phyloP scores from a whole-genome alignment of 2,329 filamentous ascomycete species.

The Coleophoma crateriformis region DNA sequence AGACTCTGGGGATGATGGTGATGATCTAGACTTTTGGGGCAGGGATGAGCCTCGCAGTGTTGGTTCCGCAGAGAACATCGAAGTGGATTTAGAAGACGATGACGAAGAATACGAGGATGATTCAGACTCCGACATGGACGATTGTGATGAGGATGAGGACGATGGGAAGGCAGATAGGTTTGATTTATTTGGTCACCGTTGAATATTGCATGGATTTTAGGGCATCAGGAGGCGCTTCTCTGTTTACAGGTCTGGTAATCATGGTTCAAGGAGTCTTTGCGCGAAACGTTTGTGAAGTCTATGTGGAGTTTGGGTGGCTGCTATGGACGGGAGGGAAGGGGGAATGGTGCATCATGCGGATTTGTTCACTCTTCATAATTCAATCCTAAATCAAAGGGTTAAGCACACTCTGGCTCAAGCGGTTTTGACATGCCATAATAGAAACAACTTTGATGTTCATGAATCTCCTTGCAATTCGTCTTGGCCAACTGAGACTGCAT shows the following conservation, averaged over 20 bases:
- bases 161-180: constrained; percentile 41
- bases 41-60: constrained; percentile 34
- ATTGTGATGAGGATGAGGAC: constrained; percentile 32
- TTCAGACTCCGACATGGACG: constrained; percentile 18
- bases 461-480: too few species aligned
- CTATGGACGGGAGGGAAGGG: too few species aligned
- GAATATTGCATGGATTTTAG: constrained; percentile 4
- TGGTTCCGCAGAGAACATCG: constrained; percentile 18
- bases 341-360: too few species aligned
- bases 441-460: too few species aligned
- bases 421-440: too few species aligned
- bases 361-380: too few species aligned
- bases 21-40: constrained; percentile 42
- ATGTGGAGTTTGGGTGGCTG: too few species aligned
- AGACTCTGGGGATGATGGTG: constrained; percentile 41
- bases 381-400: too few species aligned
- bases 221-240: constrained; percentile 43
- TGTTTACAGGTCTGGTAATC: constrained; percentile 35
- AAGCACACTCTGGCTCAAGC: too few species aligned
- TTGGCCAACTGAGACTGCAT: too few species aligned
- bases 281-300: too few species aligned
- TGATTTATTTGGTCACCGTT: constrained; percentile 47
- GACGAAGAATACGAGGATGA: constrained; percentile 32
- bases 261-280: constrained; percentile 16
- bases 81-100: constrained; percentile 21